These are phyloP conservation scores for Lanmaoa pseudosensibilis DNA, from an alignment of 768 basidiomycete species.

Conservation along the genomic window DNA sequence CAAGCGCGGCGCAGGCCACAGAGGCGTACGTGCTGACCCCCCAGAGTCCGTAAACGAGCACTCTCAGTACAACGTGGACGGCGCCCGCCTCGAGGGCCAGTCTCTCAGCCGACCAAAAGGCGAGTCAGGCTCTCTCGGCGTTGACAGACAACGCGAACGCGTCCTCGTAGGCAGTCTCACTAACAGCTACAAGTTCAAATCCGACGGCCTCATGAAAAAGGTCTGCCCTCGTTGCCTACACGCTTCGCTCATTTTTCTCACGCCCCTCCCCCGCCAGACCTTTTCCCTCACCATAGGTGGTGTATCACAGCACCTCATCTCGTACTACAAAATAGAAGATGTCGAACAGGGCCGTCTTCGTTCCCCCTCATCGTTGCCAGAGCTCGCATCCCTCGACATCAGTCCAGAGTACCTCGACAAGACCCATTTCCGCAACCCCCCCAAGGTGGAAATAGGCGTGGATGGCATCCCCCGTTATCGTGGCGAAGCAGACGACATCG, in stretches of 20 bases:
- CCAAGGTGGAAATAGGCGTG: slow-evolving; percentile 80
- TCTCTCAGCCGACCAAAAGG: slow-evolving; percentile 66
- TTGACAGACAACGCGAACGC: slow-evolving; percentile 77
- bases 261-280: slow-evolving; percentile 53
- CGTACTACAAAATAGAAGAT: slow-evolving; percentile 92
- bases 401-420: slow-evolving; percentile 86
- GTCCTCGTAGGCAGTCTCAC: slow-evolving; percentile 88
- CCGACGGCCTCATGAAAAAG: slow-evolving; percentile 96
- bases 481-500: slow-evolving; percentile 77
- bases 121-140: slow-evolving; percentile 43
- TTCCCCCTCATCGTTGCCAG: slow-evolving; percentile 83
- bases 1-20: slow-evolving; percentile 69
- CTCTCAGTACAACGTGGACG: slow-evolving; percentile 37
- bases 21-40: slow-evolving; percentile 47
- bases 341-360: slow-evolving; percentile 86
- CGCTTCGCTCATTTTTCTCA: slow-evolving; percentile 28
- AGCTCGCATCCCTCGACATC: slow-evolving; percentile 84
- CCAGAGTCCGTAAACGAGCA: slow-evolving; percentile 41
- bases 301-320: slow-evolving; percentile 88
- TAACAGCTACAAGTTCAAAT: slow-evolving; percentile 91
- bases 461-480: slow-evolving; percentile 83
- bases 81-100: slow-evolving; percentile 35
- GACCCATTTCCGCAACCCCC: slow-evolving; percentile 88
- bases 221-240: slow-evolving; percentile 43
- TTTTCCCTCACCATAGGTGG: slow-evolving; percentile 87